Percentiles rank a stretch among this genome's conserved stretches.
Conservation (phyloP, 2,329 filamentous ascomycete genomes). For the Pyrenophora teres region DNA sequence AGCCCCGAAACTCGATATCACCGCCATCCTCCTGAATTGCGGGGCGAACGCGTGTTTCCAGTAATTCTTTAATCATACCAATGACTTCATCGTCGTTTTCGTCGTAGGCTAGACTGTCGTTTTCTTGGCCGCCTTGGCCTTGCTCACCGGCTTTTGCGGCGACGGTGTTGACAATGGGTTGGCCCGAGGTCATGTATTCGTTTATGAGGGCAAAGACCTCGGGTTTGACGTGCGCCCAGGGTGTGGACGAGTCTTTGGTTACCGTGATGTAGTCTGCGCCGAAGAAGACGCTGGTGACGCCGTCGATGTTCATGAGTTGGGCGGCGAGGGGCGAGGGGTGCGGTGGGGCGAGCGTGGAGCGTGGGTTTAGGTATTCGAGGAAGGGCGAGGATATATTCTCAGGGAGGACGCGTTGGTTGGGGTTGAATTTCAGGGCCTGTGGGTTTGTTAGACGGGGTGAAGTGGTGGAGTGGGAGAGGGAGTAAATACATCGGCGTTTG, state of each 20-base stretch:
- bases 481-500: constrained; percentile 77
- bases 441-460: not conserved
- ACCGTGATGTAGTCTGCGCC: constrained; percentile 96
- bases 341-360: constrained; percentile 84
- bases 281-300: constrained; percentile 93
- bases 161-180: constrained; percentile 75
- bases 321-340: constrained; percentile 90
- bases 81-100: constrained; percentile 94
- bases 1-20: constrained; percentile 93
- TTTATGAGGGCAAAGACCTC: constrained; percentile 96
- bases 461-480: not conserved
- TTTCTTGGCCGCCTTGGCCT: constrained; percentile 56
- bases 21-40: constrained; percentile 98
- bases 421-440: constrained; percentile 85
- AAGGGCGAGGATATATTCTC: constrained; percentile 73
- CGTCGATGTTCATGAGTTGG: constrained; percentile 89
- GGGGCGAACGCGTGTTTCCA: constrained; percentile 92
- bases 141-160: constrained; percentile 62
- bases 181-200: constrained; percentile 83
- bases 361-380: constrained; percentile 88
- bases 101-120: constrained; percentile 79
- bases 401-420: constrained; percentile 85
- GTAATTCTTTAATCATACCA: constrained; percentile 96
- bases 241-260: constrained; percentile 83
- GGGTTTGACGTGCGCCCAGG: constrained; percentile 93